Evolutionary conservation across 129 eudicot species (phyloP).

Genomic region (Flaveria linearis): DNA sequence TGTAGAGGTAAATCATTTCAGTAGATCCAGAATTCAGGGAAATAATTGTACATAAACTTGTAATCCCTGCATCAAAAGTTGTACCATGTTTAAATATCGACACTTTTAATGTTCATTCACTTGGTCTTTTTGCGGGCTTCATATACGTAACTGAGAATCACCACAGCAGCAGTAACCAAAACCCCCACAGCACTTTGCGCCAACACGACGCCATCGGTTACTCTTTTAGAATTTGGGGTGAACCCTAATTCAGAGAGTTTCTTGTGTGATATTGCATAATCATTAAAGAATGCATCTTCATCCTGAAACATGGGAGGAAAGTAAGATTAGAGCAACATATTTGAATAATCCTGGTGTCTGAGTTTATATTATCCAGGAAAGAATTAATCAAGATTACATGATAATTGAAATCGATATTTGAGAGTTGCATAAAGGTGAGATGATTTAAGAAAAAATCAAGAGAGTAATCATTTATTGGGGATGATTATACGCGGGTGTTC

Average conservation of each 20-base stretch:
- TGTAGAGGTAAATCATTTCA: background rate
- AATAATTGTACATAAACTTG: constrained; percentile 19
- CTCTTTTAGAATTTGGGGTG: constrained; percentile 49
- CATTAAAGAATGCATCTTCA: constrained; percentile 84
- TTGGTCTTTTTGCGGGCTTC: constrained; percentile 70
- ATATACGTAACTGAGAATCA: constrained; percentile 66
- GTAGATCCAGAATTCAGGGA: constrained; percentile 6
- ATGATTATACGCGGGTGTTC: background rate
- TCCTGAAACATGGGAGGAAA: constrained; percentile 60
- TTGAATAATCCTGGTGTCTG: background rate
- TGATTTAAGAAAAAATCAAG: no score
- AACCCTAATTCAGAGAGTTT: constrained; percentile 93
- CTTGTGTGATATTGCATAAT: constrained; percentile 89
- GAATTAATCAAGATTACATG: background rate
- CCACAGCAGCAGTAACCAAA: constrained; percentile 85
- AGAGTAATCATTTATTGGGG: background rate
- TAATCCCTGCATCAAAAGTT: constrained; percentile 20
- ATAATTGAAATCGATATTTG: background rate
- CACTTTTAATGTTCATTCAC: constrained; percentile 27
- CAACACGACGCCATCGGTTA: constrained; percentile 59
- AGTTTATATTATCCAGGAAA: background rate
- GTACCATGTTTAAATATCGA: background rate
- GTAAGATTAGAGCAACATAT: constrained; percentile 17
- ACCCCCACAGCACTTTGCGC: constrained; percentile 96
- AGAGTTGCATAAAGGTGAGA: background rate